Base-by-base conservation (phyloP, 1,284 basidiomycete genomes). In the Microbotryum intermedium region DNA sequence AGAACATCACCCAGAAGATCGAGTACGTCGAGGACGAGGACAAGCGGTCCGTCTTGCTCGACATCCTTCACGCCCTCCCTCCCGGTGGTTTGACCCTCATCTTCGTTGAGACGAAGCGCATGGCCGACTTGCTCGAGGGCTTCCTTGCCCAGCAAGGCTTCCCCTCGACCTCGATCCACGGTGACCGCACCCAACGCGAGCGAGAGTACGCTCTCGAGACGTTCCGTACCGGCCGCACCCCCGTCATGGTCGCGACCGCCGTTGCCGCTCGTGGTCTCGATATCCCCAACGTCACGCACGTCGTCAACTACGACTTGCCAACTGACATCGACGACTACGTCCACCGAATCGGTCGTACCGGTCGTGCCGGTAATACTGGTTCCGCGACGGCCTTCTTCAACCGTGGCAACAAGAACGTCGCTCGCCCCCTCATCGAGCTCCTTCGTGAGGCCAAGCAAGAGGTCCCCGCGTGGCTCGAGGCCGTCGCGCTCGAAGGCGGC, bases 41-140 rank as follows among this genome's bases (percentile, higher is more conserved):
- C 81, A 99, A 99, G 80, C 88, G 90, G 72, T 97, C 91, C 39
- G 89, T 97, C 26, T 81, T 99, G 6, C 84, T 99, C 63, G 94
- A 99, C 73, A 85, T 99, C 61, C 83, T 98, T 56, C 84, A 84
- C 47, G 88, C 90, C 70, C 70, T 64, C 58, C 61, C 70, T 52
- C 54, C 69, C 53, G 59, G 78, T 77, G 91, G 93, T 53, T 80
- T 98, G 30, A 92, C 93, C 26, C 84, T 99, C 53, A 87, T 99
- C 72, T 99, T 99, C 75, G 94, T 97, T 64, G 94, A 99, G 82
- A 99, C 95, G 56, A 98, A 98, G 81, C 85, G 93, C 69, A 97
- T 97, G 92, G 94, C 95, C 53, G 94, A 98, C 74, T 89, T 89
- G 84, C 82, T 99, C 26, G 94, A 91, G 72, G 93, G 97, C 77